Evolutionary conservation across 352 stramenopile species (phyloP), one percentile per base, ranked within the genome.

Genomic region (Chrysophaeum taylorii): DNA sequence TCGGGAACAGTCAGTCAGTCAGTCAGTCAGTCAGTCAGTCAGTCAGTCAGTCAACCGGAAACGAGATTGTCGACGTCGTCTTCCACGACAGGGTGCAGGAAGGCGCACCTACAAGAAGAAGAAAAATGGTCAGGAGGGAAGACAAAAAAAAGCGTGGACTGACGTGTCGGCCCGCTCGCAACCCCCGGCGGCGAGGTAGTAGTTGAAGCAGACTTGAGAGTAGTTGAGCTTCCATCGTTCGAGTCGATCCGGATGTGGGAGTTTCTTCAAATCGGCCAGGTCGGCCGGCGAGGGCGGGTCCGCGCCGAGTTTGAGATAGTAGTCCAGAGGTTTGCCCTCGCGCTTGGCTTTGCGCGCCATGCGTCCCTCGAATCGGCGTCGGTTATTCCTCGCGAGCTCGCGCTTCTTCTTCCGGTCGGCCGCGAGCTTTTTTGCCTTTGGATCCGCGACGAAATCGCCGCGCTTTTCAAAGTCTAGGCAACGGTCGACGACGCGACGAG

Each of bases 291-390:
- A 36, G 4, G 70, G 70, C 42, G 38, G 29, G 37, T 29, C 38
- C 27, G 15, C 21, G 27, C 70, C 70, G n/a, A 66, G 29, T 15
- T 66, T 62, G 39, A 74, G 15, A 31, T 74, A 74, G 29, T 52
- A 74, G 25, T 64, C 35, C 15, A 61, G 52, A 1, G 64, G 69
- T 54, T 76, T 79, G 2, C 81, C 80, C 78, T 90, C 84, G 61
- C 84, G 75, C 75, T 90, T 90, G 0, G 84, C 84, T 76, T 90
- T 90, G 21, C 84, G 69, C 35, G 86, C 80, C 84, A 90, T 90
- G 29, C 84, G 70, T 31, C 70, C 80, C 79, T 88, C 84, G 64
- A 82, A 90, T 12, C 61, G 69, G 41, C n/a, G n/a, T n/a, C n/a
- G n/a, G n/a, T n/a, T n/a, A n/a, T 88, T 88, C n/a, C 84, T 70